Base-by-base conservation (phyloP, 352 stramenopile species). In the Pythium vanterpoolii region DNA sequence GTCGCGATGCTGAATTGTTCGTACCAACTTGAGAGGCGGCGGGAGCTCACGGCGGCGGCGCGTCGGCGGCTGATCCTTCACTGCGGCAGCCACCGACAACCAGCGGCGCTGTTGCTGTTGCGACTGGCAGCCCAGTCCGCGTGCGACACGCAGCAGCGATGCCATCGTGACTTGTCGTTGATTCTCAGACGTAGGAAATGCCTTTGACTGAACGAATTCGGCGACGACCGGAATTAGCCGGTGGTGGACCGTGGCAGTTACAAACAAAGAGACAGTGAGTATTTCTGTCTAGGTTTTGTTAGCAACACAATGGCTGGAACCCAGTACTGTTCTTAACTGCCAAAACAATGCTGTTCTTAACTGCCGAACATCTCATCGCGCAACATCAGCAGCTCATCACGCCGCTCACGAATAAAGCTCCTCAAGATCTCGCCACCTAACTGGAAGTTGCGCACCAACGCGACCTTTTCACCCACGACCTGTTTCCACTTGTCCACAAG, bases 1-100 rank as follows among this genome's bases (percentile, higher is more conserved):
- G n/a, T 19, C 34, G n/a, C 34, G n/a, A 42, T 2, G 10, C 10
- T 42, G 34, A 42, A 13, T 16, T 14, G 3, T 38, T 9, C 75
- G 46, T 49, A 93, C 83, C 62, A 93, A 60, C 47, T 93, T 93
- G 36, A 93, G 60, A 34, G 83, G 83, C 14, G 83, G 69, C 19
- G 83, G 83, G 14, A 93, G 71, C 53, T 93, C 83, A 27, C 83
- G 77, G 55, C 76, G 82, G 38, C 82, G 78, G 10, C 78, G 77
- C 13, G 73, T 69, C 13, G 77, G 61, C 28, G 64, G 59, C n/a
- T 63, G 56, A 27, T 68, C 57, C 39, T 80, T 66, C 3, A 44
- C 64, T 24, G 72, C 78, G 0, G 71, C 74, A 14, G 71, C 72
- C 14, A 80, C 75, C 16, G 78, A 80, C 27, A 86, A 44, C 11